These are phyloP conservation scores for Pyrenula aspistea DNA, from an alignment of 495 filamentous ascomycete species.

Conservation along the genomic window DNA sequence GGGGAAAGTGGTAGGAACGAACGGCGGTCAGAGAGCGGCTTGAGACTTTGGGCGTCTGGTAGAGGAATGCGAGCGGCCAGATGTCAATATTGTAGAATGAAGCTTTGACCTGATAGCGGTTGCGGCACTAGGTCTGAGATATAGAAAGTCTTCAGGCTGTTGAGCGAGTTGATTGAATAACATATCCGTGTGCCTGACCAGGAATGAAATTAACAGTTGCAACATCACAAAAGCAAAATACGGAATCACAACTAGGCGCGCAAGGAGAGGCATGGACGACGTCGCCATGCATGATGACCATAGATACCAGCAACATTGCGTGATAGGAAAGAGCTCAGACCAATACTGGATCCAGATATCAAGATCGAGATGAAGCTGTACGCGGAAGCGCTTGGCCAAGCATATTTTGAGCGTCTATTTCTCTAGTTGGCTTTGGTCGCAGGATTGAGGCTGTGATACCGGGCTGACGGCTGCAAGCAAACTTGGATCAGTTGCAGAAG, in stretches of 20 bases:
- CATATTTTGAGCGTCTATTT: neutral
- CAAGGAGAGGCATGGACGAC: neutral
- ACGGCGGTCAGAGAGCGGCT: neutral
- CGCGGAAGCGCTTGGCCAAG: too few species aligned
- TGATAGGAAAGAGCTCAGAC: neutral
- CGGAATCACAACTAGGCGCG: neutral
- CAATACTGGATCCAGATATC: neutral
- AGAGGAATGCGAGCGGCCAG: neutral
- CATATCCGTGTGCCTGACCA: neutral
- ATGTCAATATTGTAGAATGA: neutral
- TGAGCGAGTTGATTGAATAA: neutral
- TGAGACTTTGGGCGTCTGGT: neutral
- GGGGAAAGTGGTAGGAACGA: neutral
- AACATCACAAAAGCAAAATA: neutral
- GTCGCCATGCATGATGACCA: neutral
- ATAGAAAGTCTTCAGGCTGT: neutral
- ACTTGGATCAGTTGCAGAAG: neutral
- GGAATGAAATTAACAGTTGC: neutral
- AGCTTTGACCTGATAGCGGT: neutral
- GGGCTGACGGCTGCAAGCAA: neutral
- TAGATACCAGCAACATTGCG: neutral
- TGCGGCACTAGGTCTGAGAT: neutral
- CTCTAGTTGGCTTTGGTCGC: neutral
- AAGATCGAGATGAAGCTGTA: neutral
- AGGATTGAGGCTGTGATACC: neutral